Percentiles rank a stretch among this genome's conserved stretches.
phyloP scores from a whole-genome alignment of 2,329 filamentous ascomycete genomes.

The Fusarium heterosporum region DNA sequence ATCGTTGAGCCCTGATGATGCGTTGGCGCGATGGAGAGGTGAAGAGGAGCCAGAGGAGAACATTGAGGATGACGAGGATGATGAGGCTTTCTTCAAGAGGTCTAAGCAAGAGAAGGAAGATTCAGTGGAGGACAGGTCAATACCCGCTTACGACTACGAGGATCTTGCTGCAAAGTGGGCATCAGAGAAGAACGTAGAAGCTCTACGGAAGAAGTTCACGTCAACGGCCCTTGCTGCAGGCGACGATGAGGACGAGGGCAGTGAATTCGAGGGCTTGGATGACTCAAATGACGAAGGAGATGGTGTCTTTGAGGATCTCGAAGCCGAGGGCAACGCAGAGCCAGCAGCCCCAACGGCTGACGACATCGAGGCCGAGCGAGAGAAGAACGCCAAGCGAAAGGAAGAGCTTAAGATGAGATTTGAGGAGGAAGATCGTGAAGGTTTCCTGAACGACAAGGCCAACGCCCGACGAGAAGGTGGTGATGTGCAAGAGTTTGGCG shows the following conservation, averaged over 20 bases:
- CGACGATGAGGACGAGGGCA: slow-evolving; percentile 55
- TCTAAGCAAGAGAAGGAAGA: slow-evolving; percentile 74
- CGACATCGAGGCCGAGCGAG: slow-evolving; percentile 87
- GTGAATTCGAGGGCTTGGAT: slow-evolving; percentile 66
- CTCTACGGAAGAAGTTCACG: slow-evolving; percentile 80
- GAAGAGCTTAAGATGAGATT: slow-evolving; percentile 95
- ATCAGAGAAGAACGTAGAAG: slow-evolving; percentile 79
- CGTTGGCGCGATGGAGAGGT: slow-evolving; percentile 83
- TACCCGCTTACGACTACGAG: slow-evolving; percentile 84
- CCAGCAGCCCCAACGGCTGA: slow-evolving; percentile 55
- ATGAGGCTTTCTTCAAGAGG: slow-evolving; percentile 75
- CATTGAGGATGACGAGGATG: slow-evolving; percentile 66
- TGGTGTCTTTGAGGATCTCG: slow-evolving; percentile 69
- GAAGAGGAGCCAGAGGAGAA: slow-evolving; percentile 69
- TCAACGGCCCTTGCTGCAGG: slow-evolving; percentile 66
- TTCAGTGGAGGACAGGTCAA: slow-evolving; percentile 79
- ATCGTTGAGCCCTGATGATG: slow-evolving; percentile 78
- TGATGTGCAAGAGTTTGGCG: slow-evolving; percentile 84
- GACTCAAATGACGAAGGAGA: slow-evolving; percentile 66
- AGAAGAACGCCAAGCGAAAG: slow-evolving; percentile 89
- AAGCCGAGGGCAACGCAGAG: slow-evolving; percentile 74
- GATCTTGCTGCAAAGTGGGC: slow-evolving; percentile 88
- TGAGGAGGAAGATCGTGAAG: slow-evolving; percentile 97
- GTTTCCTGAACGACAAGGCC: slow-evolving; percentile 90
- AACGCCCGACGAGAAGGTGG: slow-evolving; percentile 77